Conservation (phyloP, 2,329 filamentous ascomycete genomes). For the Pseudopithomyces maydicus region DNA sequence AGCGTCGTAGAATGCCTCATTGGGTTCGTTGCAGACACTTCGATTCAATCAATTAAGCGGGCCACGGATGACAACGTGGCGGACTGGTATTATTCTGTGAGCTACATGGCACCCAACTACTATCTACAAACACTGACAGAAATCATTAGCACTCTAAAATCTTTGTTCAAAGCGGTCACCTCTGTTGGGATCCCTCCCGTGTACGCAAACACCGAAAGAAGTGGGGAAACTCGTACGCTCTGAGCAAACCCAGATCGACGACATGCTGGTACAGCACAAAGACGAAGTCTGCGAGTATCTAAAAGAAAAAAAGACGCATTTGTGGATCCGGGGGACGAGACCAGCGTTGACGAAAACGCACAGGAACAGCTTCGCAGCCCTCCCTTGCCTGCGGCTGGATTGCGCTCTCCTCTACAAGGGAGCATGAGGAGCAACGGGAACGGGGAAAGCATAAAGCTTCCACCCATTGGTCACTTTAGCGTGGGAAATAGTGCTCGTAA, state of each 20-base stretch:
- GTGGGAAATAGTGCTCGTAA: slow-evolving; percentile 16
- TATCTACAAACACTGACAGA: slow-evolving; percentile 3
- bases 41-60: slow-evolving; percentile 73
- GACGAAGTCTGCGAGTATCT: slow-evolving; percentile 56
- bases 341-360: slow-evolving; percentile 15
- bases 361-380: slow-evolving; percentile 27
- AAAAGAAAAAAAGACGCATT: slow-evolving; percentile 47
- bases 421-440: slow-evolving; percentile 18
- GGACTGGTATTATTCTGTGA: slow-evolving; percentile 79
- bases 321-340: slow-evolving; percentile 25
- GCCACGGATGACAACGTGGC: slow-evolving; percentile 71
- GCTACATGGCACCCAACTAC: slow-evolving; percentile 12
- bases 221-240: slow-evolving; percentile 59
- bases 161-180: slow-evolving; percentile 76
- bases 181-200: slow-evolving; percentile 71
- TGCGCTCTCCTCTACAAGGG: slow-evolving; percentile 19
- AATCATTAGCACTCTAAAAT: slow-evolving; percentile 69
- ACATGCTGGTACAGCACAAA: slow-evolving; percentile 62
- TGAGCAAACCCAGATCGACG: slow-evolving; percentile 52
- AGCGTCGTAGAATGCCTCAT: slow-evolving; percentile 69
- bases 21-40: slow-evolving; percentile 78
- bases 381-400: slow-evolving; percentile 15
- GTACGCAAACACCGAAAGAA: slow-evolving; percentile 61
- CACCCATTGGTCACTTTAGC: slow-evolving; percentile 36
- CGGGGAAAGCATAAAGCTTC: slow-evolving; percentile 16